Conservation (phyloP, 176 grass and related monocot species). For the Oryza glaberrima region DNA sequence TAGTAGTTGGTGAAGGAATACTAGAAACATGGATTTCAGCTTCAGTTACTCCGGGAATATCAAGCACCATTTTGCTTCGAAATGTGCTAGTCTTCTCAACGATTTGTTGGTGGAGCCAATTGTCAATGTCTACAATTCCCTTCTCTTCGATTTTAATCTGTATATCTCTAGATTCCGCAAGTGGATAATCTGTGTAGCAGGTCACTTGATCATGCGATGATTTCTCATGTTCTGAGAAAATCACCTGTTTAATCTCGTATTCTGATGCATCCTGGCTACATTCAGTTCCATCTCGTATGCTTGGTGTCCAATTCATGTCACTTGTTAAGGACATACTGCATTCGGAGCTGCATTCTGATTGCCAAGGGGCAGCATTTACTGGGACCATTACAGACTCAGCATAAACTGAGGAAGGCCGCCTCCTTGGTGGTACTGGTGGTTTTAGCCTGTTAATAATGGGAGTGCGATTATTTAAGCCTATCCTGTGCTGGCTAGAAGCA, state of each 20-base stretch:
- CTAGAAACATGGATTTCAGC: constrained; percentile 31
- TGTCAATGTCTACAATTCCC: constrained; percentile 54
- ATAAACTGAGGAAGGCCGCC: constrained; percentile 78
- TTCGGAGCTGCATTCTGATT: constrained; percentile 81
- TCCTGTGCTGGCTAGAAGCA: constrained; percentile 73
- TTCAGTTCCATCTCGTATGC: constrained; percentile 52
- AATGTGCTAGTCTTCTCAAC: constrained; percentile 47
- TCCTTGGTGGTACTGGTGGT: constrained; percentile 61
- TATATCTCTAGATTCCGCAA: constrained; percentile 43
- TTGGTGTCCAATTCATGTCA: constrained; percentile 54
- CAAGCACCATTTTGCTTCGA: constrained; percentile 53
- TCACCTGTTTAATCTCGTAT: constrained; percentile 77
- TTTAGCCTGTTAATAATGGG: constrained; percentile 50
- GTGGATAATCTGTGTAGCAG: constrained; percentile 47
- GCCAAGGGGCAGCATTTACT: constrained; percentile 57
- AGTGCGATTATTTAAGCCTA: constrained; percentile 49
- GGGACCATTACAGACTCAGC: constrained; percentile 77
- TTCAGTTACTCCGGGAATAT: constrained; percentile 45
- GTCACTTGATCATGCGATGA: constrained; percentile 40
- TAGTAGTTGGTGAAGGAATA: constrained; percentile 32
- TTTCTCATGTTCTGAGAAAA: constrained; percentile 77
- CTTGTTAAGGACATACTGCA: constrained; percentile 74
- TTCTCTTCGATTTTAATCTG: constrained; percentile 47
- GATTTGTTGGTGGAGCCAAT: constrained; percentile 75
- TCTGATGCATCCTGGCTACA: constrained; percentile 70